phyloP scores from a whole-genome alignment of 2,329 filamentous ascomycete genomes.

The Cercospora nicotianae region DNA sequence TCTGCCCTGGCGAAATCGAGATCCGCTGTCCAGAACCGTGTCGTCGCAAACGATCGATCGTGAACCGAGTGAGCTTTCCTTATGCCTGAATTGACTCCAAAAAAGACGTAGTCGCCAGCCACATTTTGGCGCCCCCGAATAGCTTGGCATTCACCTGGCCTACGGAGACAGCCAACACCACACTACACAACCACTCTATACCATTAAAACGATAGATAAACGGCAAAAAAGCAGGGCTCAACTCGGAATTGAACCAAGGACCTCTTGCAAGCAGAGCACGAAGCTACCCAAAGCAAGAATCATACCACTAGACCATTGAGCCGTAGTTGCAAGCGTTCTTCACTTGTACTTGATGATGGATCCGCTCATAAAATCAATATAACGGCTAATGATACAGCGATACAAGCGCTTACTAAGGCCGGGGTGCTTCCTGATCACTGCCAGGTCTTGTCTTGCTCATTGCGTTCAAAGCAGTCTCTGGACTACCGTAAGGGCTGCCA shows the following conservation, averaged over 20 bases:
- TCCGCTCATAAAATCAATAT: no score
- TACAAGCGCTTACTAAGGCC: not conserved
- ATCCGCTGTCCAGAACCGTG: not conserved
- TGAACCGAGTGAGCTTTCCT: no score
- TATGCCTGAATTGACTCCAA: no score
- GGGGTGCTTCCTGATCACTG: not conserved
- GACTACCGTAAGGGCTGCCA: not conserved
- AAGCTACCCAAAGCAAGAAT: not conserved
- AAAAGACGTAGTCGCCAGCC: no score
- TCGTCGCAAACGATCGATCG: no score
- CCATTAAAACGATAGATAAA: no score
- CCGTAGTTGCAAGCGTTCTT: not conserved
- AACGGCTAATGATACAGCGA: no score
- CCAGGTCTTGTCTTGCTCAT: not conserved
- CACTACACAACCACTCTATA: no score
- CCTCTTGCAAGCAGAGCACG: not conserved
- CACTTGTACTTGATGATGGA: not conserved
- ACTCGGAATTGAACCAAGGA: slow-evolving; percentile 1
- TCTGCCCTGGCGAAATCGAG: not conserved
- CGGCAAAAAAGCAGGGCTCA: no score
- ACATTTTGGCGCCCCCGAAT: no score
- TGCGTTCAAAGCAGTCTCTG: not conserved
- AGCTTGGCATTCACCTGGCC: no score
- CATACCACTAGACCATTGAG: not conserved
- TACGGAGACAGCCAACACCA: no score